Evolutionary conservation across 78 protist species (phyloP).

Genomic region (Neovahlkampfia damariscottae): DNA sequence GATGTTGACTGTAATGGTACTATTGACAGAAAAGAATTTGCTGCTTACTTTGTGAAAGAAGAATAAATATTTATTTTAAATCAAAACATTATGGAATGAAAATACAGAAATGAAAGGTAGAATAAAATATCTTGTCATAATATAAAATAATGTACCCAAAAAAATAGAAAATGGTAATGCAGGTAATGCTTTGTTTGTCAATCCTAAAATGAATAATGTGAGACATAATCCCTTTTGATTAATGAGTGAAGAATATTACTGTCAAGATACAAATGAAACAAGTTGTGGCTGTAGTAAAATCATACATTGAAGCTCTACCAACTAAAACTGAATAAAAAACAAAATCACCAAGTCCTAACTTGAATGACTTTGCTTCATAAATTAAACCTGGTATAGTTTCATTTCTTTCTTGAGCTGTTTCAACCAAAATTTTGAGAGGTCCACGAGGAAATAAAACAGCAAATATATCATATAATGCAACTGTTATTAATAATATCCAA

Average conservation of each 20-base stretch:
- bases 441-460: slow-evolving; percentile 88
- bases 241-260: background rate
- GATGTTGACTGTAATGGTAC: too few species aligned
- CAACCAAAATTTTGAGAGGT: slow-evolving; percentile 78
- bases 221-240: slow-evolving; percentile 46
- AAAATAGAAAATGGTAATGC: slow-evolving; percentile 89
- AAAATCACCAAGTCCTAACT: slow-evolving; percentile 96
- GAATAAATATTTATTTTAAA: too few species aligned
- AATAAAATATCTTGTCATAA: slow-evolving; percentile 31
- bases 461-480: slow-evolving; percentile 72
- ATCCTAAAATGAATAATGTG: slow-evolving; percentile 62
- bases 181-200: slow-evolving; percentile 78
- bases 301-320: slow-evolving; percentile 66
- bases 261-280: slow-evolving; percentile 65
- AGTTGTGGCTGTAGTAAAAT: slow-evolving; percentile 39
- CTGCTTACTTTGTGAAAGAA: too few species aligned
- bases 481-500: slow-evolving; percentile 62
- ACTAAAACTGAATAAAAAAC: slow-evolving; percentile 84
- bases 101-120: slow-evolving; percentile 56
- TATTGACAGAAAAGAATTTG: too few species aligned
- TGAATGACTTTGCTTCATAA: slow-evolving; percentile 52
- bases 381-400: slow-evolving; percentile 86
- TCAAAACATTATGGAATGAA: too few species aligned
- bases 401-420: slow-evolving; percentile 72
- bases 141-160: slow-evolving; percentile 67